Percentiles rank a stretch among this genome's conserved stretches.
Evolutionary conservation across 169 alveolate genomes (phyloP).

Genomic region (Theileria parva): DNA sequence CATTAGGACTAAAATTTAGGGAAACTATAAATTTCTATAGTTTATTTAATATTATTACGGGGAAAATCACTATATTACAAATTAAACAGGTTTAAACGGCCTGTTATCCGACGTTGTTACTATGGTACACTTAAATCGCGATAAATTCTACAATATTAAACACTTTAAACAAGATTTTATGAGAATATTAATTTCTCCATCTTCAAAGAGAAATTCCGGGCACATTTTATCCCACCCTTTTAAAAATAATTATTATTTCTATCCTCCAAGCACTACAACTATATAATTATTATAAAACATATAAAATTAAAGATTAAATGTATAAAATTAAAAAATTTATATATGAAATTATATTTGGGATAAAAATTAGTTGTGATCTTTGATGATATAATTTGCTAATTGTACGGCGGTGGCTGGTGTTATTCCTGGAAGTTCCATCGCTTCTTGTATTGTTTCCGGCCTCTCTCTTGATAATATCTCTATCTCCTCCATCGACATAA

Average conservation of each 20-base stretch:
- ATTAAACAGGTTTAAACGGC: background rate
- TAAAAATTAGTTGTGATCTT: background rate
- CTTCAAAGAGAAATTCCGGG: background rate
- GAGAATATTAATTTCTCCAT: background rate
- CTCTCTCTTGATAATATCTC: constrained; percentile 66
- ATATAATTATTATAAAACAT: background rate
- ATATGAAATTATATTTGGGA: background rate
- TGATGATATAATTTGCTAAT: constrained; percentile 2
- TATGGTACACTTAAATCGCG: background rate
- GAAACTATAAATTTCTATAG: background rate
- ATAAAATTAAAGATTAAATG: background rate
- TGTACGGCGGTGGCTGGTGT: constrained; percentile 60
- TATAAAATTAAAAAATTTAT: background rate
- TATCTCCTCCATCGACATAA: constrained; percentile 78
- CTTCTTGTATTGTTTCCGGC: constrained; percentile 74
- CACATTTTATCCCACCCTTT: background rate
- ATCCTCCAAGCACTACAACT: constrained; percentile 8
- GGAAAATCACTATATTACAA: background rate
- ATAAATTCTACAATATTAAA: background rate
- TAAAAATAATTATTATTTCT: background rate
- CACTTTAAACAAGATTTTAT: background rate
- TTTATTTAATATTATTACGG: too few relatives aligned
- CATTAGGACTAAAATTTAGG: background rate
- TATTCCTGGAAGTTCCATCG: constrained; percentile 72
- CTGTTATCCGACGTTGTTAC: background rate